A percentile compares a stretch with the other conserved stretches of the same genome.
Evolutionary conservation across 805 yeast species (phyloP).

Genomic region (Huiozyma sinensis): DNA sequence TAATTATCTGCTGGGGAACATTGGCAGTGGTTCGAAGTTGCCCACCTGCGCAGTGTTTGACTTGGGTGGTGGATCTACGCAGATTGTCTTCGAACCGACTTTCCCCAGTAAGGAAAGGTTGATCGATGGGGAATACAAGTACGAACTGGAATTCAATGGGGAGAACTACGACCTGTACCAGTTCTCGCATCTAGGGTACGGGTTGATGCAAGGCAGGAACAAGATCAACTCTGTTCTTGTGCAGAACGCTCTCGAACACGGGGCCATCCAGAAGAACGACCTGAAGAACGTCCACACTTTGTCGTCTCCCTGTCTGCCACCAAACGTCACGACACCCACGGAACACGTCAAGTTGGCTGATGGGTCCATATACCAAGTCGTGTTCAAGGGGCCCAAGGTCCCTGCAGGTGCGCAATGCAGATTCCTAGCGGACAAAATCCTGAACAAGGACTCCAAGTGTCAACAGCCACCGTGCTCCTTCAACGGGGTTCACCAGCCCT

Average conservation of each 20-base stretch:
- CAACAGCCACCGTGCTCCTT: conserved; percentile 76
- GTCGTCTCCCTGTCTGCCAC: conserved; percentile 81
- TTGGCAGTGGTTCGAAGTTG: conserved; percentile 58
- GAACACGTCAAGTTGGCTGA: conserved; percentile 49
- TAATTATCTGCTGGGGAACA: conserved; percentile 85
- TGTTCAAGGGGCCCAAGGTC: conserved; percentile 52
- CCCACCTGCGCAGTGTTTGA: conserved; percentile 97
- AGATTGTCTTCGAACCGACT: conserved; percentile 95
- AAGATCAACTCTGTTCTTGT: conserved; percentile 62
- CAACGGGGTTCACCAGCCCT: conserved; percentile 96
- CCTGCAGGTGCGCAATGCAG: conserved; percentile 82
- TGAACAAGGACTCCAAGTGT: conserved; percentile 79
- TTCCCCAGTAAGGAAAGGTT: conserved; percentile 49
- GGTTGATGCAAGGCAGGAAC: conserved; percentile 88
- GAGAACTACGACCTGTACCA: conserved; percentile 76
- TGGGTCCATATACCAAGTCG: conserved; percentile 39
- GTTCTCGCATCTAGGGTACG: conserved; percentile 91
- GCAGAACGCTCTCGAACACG: conserved; percentile 35
- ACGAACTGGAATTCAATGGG: conserved; percentile 68
- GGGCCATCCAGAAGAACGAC: conserved; percentile 30
- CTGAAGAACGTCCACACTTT: conserved; percentile 37
- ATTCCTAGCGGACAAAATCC: conserved; percentile 64
- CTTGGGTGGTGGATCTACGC: conserved; percentile 97
- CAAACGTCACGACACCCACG: conserved; percentile 49
- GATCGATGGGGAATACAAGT: conserved; percentile 84